Percentiles rank a stretch among this genome's conserved stretches.
phyloP scores from a whole-genome alignment of 345 rosid genomes.

The Pugionium cornutum region DNA sequence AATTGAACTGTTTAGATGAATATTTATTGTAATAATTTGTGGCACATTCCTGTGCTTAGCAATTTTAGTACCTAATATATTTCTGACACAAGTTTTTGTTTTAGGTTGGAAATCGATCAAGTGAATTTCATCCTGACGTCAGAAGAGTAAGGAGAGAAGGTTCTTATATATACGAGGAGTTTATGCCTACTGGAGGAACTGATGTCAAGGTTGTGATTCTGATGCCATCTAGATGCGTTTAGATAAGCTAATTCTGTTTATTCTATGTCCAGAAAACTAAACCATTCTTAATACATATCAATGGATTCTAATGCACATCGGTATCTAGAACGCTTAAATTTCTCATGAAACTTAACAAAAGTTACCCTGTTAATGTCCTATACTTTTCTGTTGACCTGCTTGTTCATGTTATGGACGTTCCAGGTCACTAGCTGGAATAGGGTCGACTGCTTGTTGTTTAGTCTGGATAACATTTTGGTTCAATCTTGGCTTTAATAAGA shows the following conservation, averaged over 20 bases:
- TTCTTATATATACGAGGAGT: constrained; percentile 97
- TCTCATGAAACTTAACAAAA: background rate
- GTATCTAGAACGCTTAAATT: constrained; percentile 4
- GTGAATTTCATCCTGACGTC: constrained; percentile 97
- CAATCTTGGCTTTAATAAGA: constrained; percentile 22
- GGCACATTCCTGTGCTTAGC: constrained; percentile 13
- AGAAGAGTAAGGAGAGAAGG: constrained; percentile 99
- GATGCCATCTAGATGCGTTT: constrained; percentile 11
- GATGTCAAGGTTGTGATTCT: constrained; percentile 81
- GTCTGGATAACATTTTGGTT: constrained; percentile 15
- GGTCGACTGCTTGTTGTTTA: background rate
- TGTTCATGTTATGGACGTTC: background rate
- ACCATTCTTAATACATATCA: background rate
- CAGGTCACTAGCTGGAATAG: constrained; percentile 1
- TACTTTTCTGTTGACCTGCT: background rate
- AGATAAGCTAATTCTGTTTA: background rate
- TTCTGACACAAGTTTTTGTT: constrained; percentile 25
- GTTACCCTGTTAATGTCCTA: background rate
- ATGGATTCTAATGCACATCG: constrained; percentile 4
- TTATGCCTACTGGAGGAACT: constrained; percentile 99
- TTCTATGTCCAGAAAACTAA: background rate
- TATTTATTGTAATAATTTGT: constrained; percentile 11
- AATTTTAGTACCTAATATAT: constrained; percentile 1
- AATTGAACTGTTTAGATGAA: constrained; percentile 6
- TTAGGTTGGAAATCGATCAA: constrained; percentile 94